Conservation (phyloP, 202 grass and related monocot species). For the Panicum hallii region DNA sequence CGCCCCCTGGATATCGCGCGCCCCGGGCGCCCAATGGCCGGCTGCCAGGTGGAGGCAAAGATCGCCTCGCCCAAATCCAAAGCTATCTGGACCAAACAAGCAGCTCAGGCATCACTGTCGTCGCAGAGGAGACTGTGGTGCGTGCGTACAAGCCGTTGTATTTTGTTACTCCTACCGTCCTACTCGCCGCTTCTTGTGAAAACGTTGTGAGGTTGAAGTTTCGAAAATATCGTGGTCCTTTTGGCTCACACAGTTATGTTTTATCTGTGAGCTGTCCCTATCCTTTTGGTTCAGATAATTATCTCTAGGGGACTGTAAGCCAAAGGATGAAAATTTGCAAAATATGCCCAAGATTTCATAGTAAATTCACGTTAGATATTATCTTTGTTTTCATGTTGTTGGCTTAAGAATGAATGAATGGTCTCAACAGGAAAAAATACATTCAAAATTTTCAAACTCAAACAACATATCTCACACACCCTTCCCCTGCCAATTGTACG, state of each 20-base stretch:
- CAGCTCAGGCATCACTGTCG: background rate
- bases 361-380: too few relatives aligned
- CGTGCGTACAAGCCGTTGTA: background rate
- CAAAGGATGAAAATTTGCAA: background rate
- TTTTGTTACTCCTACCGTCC: background rate
- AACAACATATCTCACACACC: too few relatives aligned
- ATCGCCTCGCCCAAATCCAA: constrained; percentile 35
- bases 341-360: background rate
- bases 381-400: background rate
- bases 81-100: constrained; percentile 16
- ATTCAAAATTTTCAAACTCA: background rate
- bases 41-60: constrained; percentile 39
- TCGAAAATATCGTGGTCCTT: background rate
- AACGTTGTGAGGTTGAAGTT: constrained; percentile 8
- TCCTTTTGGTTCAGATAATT: background rate
- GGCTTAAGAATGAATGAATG: background rate
- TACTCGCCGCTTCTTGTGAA: background rate
- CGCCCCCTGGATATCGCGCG: constrained; percentile 43
- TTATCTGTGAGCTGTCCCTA: background rate
- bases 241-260: background rate
- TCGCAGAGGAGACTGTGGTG: too few relatives aligned
- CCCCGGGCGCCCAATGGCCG: background rate
- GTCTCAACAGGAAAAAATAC: background rate
- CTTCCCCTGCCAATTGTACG: too few relatives aligned
- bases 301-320: background rate